Conservation (phyloP, 129 eudicot species). For the Saussurea involucrata region DNA sequence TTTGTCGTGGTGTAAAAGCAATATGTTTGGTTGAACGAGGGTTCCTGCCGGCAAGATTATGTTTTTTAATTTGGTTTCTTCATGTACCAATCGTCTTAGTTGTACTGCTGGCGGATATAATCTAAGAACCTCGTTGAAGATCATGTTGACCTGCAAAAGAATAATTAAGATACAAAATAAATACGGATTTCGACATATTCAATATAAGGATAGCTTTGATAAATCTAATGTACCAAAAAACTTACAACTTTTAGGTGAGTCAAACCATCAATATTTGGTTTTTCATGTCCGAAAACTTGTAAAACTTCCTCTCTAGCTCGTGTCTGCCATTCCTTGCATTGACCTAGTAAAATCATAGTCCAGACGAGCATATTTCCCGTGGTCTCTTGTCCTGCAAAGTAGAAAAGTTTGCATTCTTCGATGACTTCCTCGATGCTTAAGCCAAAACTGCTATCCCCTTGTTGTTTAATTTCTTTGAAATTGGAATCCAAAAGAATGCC, state of each 20-base stretch:
- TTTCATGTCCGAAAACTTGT: slow-evolving; percentile 24
- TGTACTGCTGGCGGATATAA: slow-evolving; percentile 45
- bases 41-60: slow-evolving; percentile 40
- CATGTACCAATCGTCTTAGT: slow-evolving; percentile 21
- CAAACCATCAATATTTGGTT: slow-evolving; percentile 32
- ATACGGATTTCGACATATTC: background rate
- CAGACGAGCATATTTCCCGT: slow-evolving; percentile 48
- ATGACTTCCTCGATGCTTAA: slow-evolving; percentile 46
- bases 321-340: slow-evolving; percentile 53
- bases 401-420: slow-evolving; percentile 53
- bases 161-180: background rate
- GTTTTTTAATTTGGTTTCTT: slow-evolving; percentile 42
- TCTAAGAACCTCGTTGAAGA: slow-evolving; percentile 48
- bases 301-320: slow-evolving; percentile 57
- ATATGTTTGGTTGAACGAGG: slow-evolving; percentile 30
- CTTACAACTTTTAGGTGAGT: slow-evolving; percentile 48
- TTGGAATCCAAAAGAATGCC: slow-evolving; percentile 45
- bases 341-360: slow-evolving; percentile 41
- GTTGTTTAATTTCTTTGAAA: background rate
- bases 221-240: background rate
- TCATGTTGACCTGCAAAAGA: background rate
- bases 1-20: slow-evolving; percentile 45
- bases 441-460: background rate
- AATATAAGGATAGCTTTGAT: background rate
- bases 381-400: slow-evolving; percentile 58